Base-by-base conservation (phyloP, 116 monocot genomes). In the Trichopus zeylanicus region DNA sequence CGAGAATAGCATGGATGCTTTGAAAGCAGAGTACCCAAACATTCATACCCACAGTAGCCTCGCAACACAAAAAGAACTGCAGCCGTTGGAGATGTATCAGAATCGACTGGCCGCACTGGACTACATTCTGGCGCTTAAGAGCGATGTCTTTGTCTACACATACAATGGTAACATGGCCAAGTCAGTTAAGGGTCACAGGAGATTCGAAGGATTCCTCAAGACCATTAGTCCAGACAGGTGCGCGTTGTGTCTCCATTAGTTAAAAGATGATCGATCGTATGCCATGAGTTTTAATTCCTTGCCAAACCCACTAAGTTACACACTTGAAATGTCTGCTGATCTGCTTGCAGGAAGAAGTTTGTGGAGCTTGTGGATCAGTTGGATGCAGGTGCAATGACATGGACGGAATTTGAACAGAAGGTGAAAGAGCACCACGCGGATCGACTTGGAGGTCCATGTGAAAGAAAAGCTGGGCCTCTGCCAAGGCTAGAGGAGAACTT, bases 91-190 rank as follows among this genome's bases (percentile, higher is more conserved):
- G 29, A 34, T 39, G 48, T 84, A 83, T 42, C 80, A 78, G 56
- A 95, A 89, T 55, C 60, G 79, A 27, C 75, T 95, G 7, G 94
- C 94, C 0, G 86, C 94, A 4, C 33, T 95, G 42, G 94, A 95
- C 51, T 84, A 95, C 53, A 67, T 76, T 0, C 83, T 95, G 2
- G 94, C 94, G 2, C 60, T 95, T 21, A 60, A 73, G 31, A 89
- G 94, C 22, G 94, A 95, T 48, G 90, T 86, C 1, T 95, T 95
- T 46, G 73, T 95, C 13, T 95, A 83, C 39, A 95, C 81, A 11
- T 90, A 86, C 19, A 83, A 86, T 51, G 94, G 94, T 0, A 89
- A 86, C 62, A 89, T 95, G 94, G 94, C 94, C 6, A 95, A 83
- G 59, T 86, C 86, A 18, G 83, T 95, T 31, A 75, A 75, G 31